A percentile compares a stretch with the other conserved stretches of the same genome.
Conservation (phyloP, 1,284 basidiomycete genomes). For the Ustilago loliicola region DNA sequence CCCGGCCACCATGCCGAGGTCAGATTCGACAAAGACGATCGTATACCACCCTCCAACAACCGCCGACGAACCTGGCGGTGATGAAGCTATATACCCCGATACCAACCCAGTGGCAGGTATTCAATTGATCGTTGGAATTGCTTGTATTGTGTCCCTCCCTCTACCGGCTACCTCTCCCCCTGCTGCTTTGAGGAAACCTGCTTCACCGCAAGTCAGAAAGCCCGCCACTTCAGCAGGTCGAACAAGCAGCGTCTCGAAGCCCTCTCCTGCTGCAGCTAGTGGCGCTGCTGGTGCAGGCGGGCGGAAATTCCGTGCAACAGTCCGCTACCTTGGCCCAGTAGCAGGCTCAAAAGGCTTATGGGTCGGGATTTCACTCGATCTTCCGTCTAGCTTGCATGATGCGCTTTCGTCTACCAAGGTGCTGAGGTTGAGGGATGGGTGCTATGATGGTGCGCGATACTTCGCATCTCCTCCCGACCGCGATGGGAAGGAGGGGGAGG, state of each 20-base stretch:
- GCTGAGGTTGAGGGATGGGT: constrained; percentile 75
- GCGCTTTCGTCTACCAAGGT: not conserved
- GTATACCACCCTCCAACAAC: not conserved
- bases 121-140: constrained; percentile 33
- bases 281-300: not conserved
- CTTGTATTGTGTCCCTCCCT: constrained; percentile 51
- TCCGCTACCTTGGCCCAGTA: constrained; percentile 61
- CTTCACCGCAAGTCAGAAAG: not conserved
- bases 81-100: constrained; percentile 1
- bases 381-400: constrained; percentile 19
- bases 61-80: not conserved
- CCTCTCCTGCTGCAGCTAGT: not conserved
- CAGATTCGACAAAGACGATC: constrained; percentile 24
- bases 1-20: not conserved
- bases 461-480: constrained; percentile 76
- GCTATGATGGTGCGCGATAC: constrained; percentile 82
- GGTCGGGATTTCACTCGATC: constrained; percentile 55
- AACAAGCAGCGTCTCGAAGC: too few species aligned
- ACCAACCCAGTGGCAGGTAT: constrained; percentile 6
- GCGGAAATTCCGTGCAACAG: constrained; percentile 39
- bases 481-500: constrained; percentile 1
- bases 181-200: not conserved
- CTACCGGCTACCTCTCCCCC: not conserved
- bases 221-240: not conserved
- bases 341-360: constrained; percentile 31